Evolutionary conservation across 2,329 filamentous ascomycete species (phyloP).

Genomic region (Myriosclerotinia duriaeana): DNA sequence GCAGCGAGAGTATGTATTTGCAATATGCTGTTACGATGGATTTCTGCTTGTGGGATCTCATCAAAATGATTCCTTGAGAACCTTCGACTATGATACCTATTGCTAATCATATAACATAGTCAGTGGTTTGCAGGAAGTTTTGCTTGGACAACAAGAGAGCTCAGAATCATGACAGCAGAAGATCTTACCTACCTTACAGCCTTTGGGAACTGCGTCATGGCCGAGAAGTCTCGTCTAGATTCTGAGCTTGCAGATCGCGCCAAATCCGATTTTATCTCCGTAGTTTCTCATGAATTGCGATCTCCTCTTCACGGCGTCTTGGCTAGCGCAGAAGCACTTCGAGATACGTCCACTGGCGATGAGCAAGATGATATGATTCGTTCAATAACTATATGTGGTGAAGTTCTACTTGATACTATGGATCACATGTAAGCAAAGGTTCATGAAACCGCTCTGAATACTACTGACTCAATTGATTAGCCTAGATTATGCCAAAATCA

Average conservation of each 20-base stretch:
- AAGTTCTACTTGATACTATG: slow-evolving; percentile 53
- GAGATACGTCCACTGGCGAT: slow-evolving; percentile 47
- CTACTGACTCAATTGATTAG: slow-evolving; percentile 37
- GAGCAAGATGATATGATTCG: slow-evolving; percentile 49
- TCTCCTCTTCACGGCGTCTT: slow-evolving; percentile 61
- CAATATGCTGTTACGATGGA: neutral
- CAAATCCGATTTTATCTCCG: slow-evolving; percentile 59
- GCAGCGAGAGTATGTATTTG: slow-evolving; percentile 39
- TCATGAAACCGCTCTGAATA: neutral
- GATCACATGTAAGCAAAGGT: slow-evolving; percentile 49
- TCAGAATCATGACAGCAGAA: slow-evolving; percentile 46
- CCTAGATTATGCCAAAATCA: slow-evolving; percentile 41
- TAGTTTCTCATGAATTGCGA: slow-evolving; percentile 60
- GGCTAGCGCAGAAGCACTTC: slow-evolving; percentile 51
- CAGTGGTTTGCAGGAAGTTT: slow-evolving; percentile 52
- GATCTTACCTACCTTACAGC: slow-evolving; percentile 51
- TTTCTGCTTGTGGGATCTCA: neutral
- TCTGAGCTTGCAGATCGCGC: slow-evolving; percentile 42
- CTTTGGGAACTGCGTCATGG: slow-evolving; percentile 56
- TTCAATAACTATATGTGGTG: slow-evolving; percentile 51
- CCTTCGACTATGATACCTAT: neutral
- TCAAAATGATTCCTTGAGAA: neutral
- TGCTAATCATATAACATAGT: slow-evolving; percentile 12
- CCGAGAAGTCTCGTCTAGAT: slow-evolving; percentile 53
- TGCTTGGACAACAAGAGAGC: slow-evolving; percentile 47